Conservation (phyloP, 305 asterid species). For the Fraxinus nigra region DNA sequence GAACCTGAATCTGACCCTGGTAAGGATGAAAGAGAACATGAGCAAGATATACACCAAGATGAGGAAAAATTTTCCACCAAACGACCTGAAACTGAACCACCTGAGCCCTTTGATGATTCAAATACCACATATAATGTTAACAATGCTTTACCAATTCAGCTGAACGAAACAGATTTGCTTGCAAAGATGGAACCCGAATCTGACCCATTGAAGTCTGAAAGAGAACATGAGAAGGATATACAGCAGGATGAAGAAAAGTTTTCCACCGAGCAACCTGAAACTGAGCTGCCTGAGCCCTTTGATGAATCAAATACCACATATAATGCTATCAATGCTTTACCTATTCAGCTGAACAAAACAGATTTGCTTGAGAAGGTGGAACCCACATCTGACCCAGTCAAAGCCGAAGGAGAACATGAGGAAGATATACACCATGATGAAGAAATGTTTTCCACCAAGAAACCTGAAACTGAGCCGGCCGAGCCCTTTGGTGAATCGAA, state of each 20-base stretch:
- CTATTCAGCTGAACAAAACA: conserved; percentile 31
- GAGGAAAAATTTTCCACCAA: conserved; percentile 24
- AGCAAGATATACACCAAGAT: neutral
- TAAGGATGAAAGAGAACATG: conserved; percentile 30
- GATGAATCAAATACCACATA: conserved; percentile 30
- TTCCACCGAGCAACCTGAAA: conserved; percentile 40
- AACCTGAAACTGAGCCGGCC: conserved; percentile 42
- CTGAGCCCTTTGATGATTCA: conserved; percentile 36
- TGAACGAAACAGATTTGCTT: conserved; percentile 27
- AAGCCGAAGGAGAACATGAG: conserved; percentile 34
- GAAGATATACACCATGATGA: conserved; percentile 29
- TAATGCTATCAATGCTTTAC: conserved; percentile 33
- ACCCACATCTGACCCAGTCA: conserved; percentile 27
- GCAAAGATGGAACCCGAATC: conserved; percentile 33
- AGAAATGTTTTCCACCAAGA: conserved; percentile 27
- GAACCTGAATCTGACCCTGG: conserved; percentile 31
- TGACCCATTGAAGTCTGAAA: conserved; percentile 33
- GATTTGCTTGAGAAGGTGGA: conserved; percentile 32
- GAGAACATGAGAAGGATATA: conserved; percentile 29
- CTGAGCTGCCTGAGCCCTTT: conserved; percentile 35
- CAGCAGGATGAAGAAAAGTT: conserved; percentile 24
- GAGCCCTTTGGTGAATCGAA: conserved; percentile 35
- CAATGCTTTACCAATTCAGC: conserved; percentile 36
- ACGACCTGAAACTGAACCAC: conserved; percentile 43
- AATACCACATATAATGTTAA: conserved; percentile 19